Conservation (phyloP, 176 grass and related monocot genomes). For the Ampelocalamus luodianensis region DNA sequence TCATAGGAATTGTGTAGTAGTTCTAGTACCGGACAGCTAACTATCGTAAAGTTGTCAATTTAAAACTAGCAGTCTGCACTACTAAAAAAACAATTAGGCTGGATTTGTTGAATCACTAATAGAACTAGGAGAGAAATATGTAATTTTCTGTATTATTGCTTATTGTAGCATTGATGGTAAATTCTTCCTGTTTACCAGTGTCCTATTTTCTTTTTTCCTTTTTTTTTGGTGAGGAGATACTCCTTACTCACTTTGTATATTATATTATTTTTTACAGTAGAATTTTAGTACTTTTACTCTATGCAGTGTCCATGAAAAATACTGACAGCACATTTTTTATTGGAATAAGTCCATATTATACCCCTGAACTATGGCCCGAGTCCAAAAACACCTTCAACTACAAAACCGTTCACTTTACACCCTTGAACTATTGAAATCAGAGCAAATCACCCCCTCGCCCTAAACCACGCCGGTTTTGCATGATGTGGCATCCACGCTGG, state of each 20-base stretch:
- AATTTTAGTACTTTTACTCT: background rate
- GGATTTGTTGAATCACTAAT: background rate
- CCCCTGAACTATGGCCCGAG: too few species aligned
- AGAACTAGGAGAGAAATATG: background rate
- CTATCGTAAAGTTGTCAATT: background rate
- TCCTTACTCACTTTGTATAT: background rate
- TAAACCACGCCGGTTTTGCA: too few species aligned
- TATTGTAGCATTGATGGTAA: background rate
- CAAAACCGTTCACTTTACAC: too few species aligned
- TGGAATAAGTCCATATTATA: too few species aligned
- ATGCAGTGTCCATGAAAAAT: slow-evolving; percentile 2
- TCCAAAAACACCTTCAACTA: too few species aligned
- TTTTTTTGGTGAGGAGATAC: background rate
- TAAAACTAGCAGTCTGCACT: background rate
- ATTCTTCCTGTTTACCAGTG: background rate
- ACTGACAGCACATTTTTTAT: background rate
- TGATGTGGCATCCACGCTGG: too few species aligned
- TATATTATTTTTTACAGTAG: background rate
- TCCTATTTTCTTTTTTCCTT: background rate
- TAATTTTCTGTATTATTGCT: background rate
- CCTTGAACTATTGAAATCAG: too few species aligned
- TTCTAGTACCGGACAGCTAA: background rate
- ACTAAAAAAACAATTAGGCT: background rate
- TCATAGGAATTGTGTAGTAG: background rate
- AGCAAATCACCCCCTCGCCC: too few species aligned